These are phyloP conservation scores for Multifurca ochricompacta DNA, from an alignment of 768 basidiomycete genomes.

Conservation along the genomic window DNA sequence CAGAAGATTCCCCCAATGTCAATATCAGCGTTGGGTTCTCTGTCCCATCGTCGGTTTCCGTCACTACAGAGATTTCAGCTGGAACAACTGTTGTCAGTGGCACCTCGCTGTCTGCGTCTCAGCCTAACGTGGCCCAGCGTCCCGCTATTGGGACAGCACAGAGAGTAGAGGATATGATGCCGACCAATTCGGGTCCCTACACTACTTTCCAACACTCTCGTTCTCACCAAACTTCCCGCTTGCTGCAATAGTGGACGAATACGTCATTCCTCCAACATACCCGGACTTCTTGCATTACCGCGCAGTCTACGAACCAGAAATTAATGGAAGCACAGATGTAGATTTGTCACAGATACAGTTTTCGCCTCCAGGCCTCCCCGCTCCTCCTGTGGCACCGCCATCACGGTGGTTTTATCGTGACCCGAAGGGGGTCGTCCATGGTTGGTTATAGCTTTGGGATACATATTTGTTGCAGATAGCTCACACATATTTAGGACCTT, in stretches of 20 bases:
- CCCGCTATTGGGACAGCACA: constrained; percentile 28
- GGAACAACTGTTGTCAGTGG: constrained; percentile 29
- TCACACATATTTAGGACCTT: constrained; percentile 49
- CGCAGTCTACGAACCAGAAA: constrained; percentile 51
- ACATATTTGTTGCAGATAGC: neutral
- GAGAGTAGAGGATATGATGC: constrained; percentile 57
- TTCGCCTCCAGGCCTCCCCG: constrained; percentile 71
- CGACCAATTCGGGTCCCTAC: constrained; percentile 71
- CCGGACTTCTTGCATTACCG: constrained; percentile 68
- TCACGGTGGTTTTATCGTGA: constrained; percentile 80
- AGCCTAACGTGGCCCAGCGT: constrained; percentile 23
- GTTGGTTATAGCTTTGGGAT: constrained; percentile 33
- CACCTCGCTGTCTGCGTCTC: constrained; percentile 16
- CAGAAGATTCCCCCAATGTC: constrained; percentile 39
- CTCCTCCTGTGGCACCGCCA: constrained; percentile 58
- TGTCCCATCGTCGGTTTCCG: constrained; percentile 41
- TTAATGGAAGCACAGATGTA: constrained; percentile 32
- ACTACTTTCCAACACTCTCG: constrained; percentile 82
- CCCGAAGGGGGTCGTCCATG: constrained; percentile 72
- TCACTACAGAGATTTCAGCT: constrained; percentile 32
- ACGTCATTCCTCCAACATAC: constrained; percentile 88
- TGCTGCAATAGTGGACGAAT: constrained; percentile 82
- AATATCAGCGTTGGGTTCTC: constrained; percentile 46
- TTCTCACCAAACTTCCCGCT: constrained; percentile 87
- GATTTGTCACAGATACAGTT: constrained; percentile 60